Percentiles rank a stretch among this genome's conserved stretches.
Evolutionary conservation across 2,329 filamentous ascomycete genomes (phyloP).

Genomic region (Colletotrichum sp.): DNA sequence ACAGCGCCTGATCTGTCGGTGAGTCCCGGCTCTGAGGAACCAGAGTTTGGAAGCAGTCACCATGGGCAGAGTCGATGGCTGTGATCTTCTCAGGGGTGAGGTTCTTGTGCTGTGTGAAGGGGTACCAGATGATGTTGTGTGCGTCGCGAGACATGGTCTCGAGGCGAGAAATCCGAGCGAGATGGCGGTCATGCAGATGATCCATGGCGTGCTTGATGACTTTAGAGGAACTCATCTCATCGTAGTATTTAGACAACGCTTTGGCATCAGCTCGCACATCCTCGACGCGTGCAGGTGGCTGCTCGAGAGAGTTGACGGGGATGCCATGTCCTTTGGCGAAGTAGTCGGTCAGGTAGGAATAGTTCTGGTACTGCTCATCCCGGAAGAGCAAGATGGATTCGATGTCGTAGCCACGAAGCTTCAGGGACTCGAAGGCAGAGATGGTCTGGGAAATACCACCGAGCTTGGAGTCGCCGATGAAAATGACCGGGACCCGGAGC

Average conservation of each 20-base stretch:
- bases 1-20: conserved; percentile 33
- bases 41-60: conserved; percentile 76
- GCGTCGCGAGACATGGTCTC: conserved; percentile 68
- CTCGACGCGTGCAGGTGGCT: conserved; percentile 58
- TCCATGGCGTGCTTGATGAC: conserved; percentile 51
- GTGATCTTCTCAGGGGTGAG: conserved; percentile 68
- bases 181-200: conserved; percentile 58
- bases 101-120: conserved; percentile 81
- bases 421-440: conserved; percentile 79
- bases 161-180: conserved; percentile 60
- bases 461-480: conserved; percentile 77
- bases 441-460: conserved; percentile 85
- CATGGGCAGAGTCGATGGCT: conserved; percentile 80
- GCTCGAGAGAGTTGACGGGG: conserved; percentile 59
- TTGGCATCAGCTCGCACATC: conserved; percentile 53
- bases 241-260: conserved; percentile 70
- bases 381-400: conserved; percentile 73
- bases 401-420: conserved; percentile 80
- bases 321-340: conserved; percentile 67
- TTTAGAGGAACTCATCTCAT: conserved; percentile 41
- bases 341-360: conserved; percentile 70
- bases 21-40: neutral
- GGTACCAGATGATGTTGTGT: conserved; percentile 77
- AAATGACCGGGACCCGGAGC: conserved; percentile 73
- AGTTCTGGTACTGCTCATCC: conserved; percentile 70